Conservation (phyloP, 257 asterid species). For the Osmanthus fragrans region DNA sequence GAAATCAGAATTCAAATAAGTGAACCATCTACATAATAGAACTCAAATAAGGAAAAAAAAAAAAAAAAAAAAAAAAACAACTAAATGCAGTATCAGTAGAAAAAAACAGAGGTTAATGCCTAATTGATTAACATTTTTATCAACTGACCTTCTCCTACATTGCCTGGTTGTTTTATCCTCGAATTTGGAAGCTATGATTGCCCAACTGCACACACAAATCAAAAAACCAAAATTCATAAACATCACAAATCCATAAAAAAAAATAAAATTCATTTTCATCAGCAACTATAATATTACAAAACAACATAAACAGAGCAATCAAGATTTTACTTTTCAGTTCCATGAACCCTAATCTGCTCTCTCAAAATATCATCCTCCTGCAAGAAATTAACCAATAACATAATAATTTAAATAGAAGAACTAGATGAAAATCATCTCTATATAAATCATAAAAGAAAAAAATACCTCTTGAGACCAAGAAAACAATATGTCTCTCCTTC, state of each 20-base stretch:
- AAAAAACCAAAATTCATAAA: constrained; percentile 22
- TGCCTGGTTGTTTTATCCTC: constrained; percentile 97
- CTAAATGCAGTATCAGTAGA: constrained; percentile 9
- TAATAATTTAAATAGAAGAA: constrained; percentile 5
- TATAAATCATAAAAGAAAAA: background rate
- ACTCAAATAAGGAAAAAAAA: constrained; percentile 6
- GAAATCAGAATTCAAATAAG: constrained; percentile 98
- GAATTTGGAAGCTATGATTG: constrained; percentile 85
- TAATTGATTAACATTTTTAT: constrained; percentile 26
- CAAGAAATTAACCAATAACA: constrained; percentile 23
- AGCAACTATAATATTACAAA: background rate
- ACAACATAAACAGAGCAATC: constrained; percentile 19
- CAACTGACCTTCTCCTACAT: constrained; percentile 90
- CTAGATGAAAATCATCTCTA: background rate
- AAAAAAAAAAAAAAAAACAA: constrained; percentile 8
- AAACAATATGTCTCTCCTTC: constrained; percentile 93
- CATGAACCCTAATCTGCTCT: constrained; percentile 88
- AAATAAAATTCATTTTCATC: background rate
- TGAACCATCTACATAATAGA: constrained; percentile 73
- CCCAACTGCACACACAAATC: constrained; percentile 62
- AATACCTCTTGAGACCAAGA: constrained; percentile 98
- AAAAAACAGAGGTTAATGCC: constrained; percentile 14
- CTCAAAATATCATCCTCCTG: constrained; percentile 97
- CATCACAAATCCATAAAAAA: constrained; percentile 23
- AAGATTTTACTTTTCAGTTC: constrained; percentile 79